Conservation (phyloP, 169 alveolate genomes). For the Eimeria acervulina region DNA sequence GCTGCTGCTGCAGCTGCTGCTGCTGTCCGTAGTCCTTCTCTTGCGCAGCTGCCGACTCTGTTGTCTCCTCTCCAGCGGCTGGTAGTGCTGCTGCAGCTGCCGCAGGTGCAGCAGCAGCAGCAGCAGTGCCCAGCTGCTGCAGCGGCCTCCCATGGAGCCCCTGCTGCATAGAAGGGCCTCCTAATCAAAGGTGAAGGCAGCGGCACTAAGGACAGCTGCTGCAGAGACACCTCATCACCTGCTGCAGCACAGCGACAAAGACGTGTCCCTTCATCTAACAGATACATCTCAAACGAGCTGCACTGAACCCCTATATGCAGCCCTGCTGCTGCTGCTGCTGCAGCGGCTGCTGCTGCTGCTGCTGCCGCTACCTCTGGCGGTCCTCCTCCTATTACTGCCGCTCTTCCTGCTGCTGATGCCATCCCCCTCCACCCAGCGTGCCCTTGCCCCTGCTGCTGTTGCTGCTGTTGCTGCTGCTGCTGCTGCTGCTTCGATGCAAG, state of each 20-base stretch:
- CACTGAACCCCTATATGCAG: not conserved
- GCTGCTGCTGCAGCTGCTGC: slow-evolving; percentile 57
- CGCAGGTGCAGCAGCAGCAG: not conserved
- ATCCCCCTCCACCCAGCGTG: too few species aligned
- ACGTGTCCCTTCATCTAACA: slow-evolving; percentile 37
- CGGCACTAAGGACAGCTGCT: slow-evolving; percentile 57
- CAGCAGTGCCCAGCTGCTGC: not conserved
- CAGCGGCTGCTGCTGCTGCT: not conserved
- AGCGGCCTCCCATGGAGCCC: slow-evolving; percentile 26
- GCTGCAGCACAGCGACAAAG: not conserved
- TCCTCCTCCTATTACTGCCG: not conserved
- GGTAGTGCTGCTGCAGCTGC: not conserved
- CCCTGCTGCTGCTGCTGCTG: slow-evolving; percentile 47
- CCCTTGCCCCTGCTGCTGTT: not conserved
- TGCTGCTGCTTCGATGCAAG: not conserved
- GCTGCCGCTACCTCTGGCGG: not conserved
- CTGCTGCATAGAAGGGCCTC: slow-evolving; percentile 3
- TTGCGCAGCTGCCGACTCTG: not conserved
- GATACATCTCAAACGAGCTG: slow-evolving; percentile 18
- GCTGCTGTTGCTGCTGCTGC: slow-evolving; percentile 51
- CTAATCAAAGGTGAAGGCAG: slow-evolving; percentile 35
- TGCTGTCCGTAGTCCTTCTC: not conserved
- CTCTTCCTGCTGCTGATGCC: not conserved
- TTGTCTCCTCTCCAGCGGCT: not conserved
- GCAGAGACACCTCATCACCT: slow-evolving; percentile 32